Percentiles rank a stretch among this genome's conserved stretches.
Conservation (phyloP, 2,329 filamentous ascomycete species). For the Paecilomyces fulvus region DNA sequence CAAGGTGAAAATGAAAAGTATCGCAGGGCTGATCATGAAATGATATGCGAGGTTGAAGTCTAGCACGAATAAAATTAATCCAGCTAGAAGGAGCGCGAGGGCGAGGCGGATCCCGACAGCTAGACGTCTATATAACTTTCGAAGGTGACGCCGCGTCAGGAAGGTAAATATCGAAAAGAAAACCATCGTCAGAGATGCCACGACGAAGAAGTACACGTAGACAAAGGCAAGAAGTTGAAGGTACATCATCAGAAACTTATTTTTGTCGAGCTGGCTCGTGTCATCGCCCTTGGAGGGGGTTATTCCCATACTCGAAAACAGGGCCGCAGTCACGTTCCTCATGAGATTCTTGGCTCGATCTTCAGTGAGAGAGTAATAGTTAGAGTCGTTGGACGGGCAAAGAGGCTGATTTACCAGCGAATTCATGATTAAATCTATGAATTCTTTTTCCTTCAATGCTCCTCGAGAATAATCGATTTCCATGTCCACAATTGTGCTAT, state of each 20-base stretch:
- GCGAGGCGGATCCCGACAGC: constrained; percentile 20
- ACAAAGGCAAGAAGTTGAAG: constrained; percentile 31
- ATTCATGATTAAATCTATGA: constrained; percentile 24
- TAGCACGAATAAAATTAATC: constrained; percentile 21
- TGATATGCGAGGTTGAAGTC: constrained; percentile 27
- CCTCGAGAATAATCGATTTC: constrained; percentile 30
- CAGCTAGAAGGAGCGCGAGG: constrained; percentile 19
- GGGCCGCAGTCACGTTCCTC: constrained; percentile 32
- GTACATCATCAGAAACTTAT: constrained; percentile 27
- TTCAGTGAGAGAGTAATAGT: constrained; percentile 16
- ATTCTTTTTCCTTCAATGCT: constrained; percentile 21
- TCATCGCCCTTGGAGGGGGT: constrained; percentile 21
- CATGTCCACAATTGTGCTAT: constrained; percentile 31
- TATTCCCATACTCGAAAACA: constrained; percentile 34
- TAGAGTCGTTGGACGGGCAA: constrained; percentile 15
- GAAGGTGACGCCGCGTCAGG: constrained; percentile 19
- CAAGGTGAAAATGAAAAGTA: constrained; percentile 27
- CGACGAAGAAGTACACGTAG: constrained; percentile 32
- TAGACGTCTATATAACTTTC: constrained; percentile 13
- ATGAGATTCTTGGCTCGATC: constrained; percentile 25
- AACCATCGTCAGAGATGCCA: constrained; percentile 27
- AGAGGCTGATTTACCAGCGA: constrained; percentile 20
- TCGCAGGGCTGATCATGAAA: constrained; percentile 34
- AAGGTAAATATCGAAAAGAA: constrained; percentile 26
- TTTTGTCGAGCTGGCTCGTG: constrained; percentile 18